Base-by-base conservation (phyloP, 1,284 basidiomycete species). In the Sphagnurus paluster region DNA sequence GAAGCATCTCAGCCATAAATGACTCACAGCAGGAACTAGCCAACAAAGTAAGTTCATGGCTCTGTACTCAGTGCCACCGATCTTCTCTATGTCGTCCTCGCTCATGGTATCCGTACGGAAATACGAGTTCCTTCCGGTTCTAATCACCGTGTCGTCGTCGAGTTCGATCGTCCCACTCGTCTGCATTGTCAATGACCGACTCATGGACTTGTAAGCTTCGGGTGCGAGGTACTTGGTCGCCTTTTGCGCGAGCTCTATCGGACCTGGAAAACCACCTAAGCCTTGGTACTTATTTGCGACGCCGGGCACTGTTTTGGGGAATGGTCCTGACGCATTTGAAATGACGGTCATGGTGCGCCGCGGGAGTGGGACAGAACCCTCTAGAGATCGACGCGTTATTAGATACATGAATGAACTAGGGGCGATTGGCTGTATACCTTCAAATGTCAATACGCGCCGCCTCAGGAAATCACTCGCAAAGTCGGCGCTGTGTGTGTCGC, bases 11-110 rank as follows among this genome's bases (percentile, higher is more conserved):
- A 35, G 34, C 36, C 30, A 25, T 16, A 28, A 21, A 32, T 20
- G 20, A 65, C 72, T 45, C 49, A 79, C 76, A 13, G 61, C 30
- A 23, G 76, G 74, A 9, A 79, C 69, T 8, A 79, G 52, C 57
- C 72, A 77, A 46, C 70, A 76, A 52, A 79, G 60, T 39, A 75
- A 56, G 51, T 74, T 71, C 49, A 89, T 63, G 4, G 84, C 86
- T 7, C 82, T 68, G 63, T 87, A 92, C 67, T 94, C 91, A 24
- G 87, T 80, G 0, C 90, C 90, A 2, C 90, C 89, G n/a, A 93
- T 70, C 61, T 85, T 77, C 56, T 91, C 87, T 46, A 90, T 64
- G 63, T 93, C 81, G 9, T 88, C 85, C 48, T 77, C 76, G 2
- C 64, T 84, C 77, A 72, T 77, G 68, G 56, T 80, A 69, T 64